Evolutionary conservation across 352 stramenopile species (phyloP).

Genomic region (Achlya hypogyna): DNA sequence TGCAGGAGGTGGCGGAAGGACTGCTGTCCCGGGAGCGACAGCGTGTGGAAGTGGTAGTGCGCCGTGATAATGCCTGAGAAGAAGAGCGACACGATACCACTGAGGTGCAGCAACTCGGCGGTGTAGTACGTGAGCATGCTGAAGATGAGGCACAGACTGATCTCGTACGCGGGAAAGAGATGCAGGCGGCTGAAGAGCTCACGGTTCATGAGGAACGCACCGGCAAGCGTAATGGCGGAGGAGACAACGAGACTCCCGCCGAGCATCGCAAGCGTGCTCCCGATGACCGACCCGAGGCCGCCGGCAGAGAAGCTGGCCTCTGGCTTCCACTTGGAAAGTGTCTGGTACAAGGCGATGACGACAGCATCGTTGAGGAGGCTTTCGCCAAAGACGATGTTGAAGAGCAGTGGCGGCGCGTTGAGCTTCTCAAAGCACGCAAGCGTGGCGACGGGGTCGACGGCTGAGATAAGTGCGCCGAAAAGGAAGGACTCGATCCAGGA

Average conservation of each 20-base stretch:
- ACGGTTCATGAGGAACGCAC: constrained; percentile 71
- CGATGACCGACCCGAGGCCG: constrained; percentile 47
- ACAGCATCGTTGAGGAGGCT: constrained; percentile 93
- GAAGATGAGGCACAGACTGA: constrained; percentile 79
- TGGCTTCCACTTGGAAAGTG: constrained; percentile 80
- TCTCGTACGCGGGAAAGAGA: constrained; percentile 80
- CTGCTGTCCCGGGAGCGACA: constrained; percentile 71
- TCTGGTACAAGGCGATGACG: constrained; percentile 90
- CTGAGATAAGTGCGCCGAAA: constrained; percentile 89
- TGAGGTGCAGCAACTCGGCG: constrained; percentile 64
- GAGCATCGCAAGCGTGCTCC: constrained; percentile 71
- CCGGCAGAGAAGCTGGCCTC: constrained; percentile 55
- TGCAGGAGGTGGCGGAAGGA: constrained; percentile 80
- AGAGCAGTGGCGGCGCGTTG: constrained; percentile 78
- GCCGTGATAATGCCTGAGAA: constrained; percentile 87
- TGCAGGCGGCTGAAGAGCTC: constrained; percentile 57
- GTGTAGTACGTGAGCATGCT: constrained; percentile 81
- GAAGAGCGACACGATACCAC: constrained; percentile 90
- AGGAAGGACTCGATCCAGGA: constrained; percentile 87
- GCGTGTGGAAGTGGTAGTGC: constrained; percentile 82
- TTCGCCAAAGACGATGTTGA: constrained; percentile 94
- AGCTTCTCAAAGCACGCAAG: constrained; percentile 90
- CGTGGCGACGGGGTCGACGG: constrained; percentile 90
- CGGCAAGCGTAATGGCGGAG: constrained; percentile 53
- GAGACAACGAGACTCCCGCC: constrained; percentile 66